These are phyloP conservation scores for Byssochlamys sp. DNA, from an alignment of 2,329 filamentous ascomycete genomes.

Conservation along the genomic window DNA sequence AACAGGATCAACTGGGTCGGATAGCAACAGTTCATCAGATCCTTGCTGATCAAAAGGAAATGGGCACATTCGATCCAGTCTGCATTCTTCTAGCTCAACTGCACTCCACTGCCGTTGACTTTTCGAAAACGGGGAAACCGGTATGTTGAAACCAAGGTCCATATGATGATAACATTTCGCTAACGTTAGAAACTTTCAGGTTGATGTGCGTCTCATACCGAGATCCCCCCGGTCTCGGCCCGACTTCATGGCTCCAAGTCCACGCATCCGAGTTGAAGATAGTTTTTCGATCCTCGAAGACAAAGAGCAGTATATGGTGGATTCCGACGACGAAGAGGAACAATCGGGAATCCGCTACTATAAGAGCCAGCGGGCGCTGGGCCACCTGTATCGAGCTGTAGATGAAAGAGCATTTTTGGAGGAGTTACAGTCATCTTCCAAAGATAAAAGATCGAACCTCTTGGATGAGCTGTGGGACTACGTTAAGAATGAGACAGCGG, in stretches of 20 bases:
- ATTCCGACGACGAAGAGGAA: conserved; percentile 3
- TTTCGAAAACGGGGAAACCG: conserved; percentile 62
- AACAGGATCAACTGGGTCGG: conserved; percentile 54
- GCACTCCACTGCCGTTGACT: conserved; percentile 64
- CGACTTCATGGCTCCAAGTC: conserved; percentile 16
- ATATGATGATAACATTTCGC: neutral
- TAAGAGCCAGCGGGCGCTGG: conserved; percentile 57
- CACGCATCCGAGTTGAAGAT: conserved; percentile 9
- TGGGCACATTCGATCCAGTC: conserved; percentile 44
- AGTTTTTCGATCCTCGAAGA: conserved; percentile 6
- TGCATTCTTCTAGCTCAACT: conserved; percentile 52
- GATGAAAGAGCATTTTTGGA: conserved; percentile 54
- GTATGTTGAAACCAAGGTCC: conserved; percentile 16
- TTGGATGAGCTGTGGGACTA: conserved; percentile 2
- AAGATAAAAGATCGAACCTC: neutral
- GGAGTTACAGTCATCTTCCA: conserved; percentile 6
- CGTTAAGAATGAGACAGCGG: conserved; percentile 12
- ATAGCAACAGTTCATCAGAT: conserved; percentile 58
- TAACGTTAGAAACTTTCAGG: conserved; percentile 2
- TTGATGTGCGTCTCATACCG: conserved; percentile 8
- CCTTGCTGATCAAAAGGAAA: conserved; percentile 47
- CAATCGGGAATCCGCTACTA: conserved; percentile 49
- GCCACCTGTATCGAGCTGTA: conserved; percentile 60
- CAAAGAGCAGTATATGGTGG: conserved; percentile 5
- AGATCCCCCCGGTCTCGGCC: conserved; percentile 6